Base-by-base conservation (phyloP, 1,139 yeast species). In the Yamadazyma oceani region DNA sequence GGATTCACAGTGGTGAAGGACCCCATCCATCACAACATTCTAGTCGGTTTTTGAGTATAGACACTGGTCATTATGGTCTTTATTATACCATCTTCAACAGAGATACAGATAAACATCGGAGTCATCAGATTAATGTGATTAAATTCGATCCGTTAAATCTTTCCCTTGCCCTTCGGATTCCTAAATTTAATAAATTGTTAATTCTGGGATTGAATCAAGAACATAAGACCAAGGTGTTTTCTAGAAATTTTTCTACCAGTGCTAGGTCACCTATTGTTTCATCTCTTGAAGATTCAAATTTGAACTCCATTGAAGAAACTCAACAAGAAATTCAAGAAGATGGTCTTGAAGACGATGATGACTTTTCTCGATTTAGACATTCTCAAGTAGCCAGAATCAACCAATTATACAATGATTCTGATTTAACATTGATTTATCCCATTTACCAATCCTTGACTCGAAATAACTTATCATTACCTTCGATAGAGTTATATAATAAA, bases 31-130 rank as follows among this genome's bases (percentile, higher is more conserved):
- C 61, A 60, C 27, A 51, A 43, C 42, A 52, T 16, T 47, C 55
- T 15, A 42, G 43, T 11, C 48, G 45, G 7, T 48, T 56, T 44
- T 54, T 68, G 40, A 54, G 59, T 11, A 63, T 71, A 12, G 66
- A 62, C 34, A 48, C 54, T 26, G 77, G 76, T 12, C 76, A 71
- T 42, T 71, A 69, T 48, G 77, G 76, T 0, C 53, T 71, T 30
- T 71, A 71, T 48, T 71, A 59, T 43, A 60, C 73, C 7, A 64
- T 71, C 36, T 69, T 65, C 49, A 66, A 63, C 45, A 66, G 63
- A 34, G 76, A 71, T 40, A 57, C 55, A 14, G 66, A 57, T 33
- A 49, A 45, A 40, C 54, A 51, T 36, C 44, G 40, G 22, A 43
- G 44, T 17, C 43, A 43, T 9, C 32, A 26, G 5, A 40, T 48